phyloP scores from a whole-genome alignment of 2,329 filamentous ascomycete genomes.

The Parastagonospora nodorum region DNA sequence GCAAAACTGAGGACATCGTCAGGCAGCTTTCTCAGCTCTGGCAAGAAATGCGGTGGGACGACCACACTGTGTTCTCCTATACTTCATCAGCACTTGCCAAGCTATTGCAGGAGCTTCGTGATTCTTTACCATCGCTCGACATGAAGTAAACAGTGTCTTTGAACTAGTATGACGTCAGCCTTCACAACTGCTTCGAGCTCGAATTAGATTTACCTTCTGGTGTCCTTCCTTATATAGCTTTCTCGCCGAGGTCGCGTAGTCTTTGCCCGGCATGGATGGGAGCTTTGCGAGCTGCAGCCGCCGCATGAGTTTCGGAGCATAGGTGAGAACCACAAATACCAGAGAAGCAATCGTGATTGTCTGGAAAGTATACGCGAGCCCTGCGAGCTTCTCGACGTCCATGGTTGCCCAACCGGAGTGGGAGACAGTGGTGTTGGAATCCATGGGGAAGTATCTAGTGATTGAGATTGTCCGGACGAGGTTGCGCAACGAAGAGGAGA shows the following conservation, averaged over 20 bases:
- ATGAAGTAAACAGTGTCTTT: slow-evolving; percentile 20
- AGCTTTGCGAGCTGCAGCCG: slow-evolving; percentile 30
- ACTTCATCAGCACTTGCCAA: slow-evolving; percentile 10
- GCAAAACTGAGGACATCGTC: slow-evolving; percentile 42
- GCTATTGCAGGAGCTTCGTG: background rate
- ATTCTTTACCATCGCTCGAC: background rate
- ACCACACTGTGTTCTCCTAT: slow-evolving; percentile 32
- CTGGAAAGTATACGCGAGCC: slow-evolving; percentile 27
- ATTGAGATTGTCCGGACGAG: too few relatives aligned
- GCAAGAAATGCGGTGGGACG: slow-evolving; percentile 32
- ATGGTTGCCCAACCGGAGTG: slow-evolving; percentile 9
- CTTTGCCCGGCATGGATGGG: slow-evolving; percentile 28
- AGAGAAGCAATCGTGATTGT: slow-evolving; percentile 28
- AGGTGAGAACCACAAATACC: slow-evolving; percentile 27
- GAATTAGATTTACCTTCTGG: slow-evolving; percentile 19
- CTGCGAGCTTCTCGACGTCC: slow-evolving; percentile 22
- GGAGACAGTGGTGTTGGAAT: background rate
- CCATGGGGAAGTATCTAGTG: background rate
- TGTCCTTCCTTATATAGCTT: slow-evolving; percentile 36
- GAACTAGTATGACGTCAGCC: slow-evolving; percentile 28
- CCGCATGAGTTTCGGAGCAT: slow-evolving; percentile 27
- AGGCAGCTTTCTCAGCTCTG: slow-evolving; percentile 39
- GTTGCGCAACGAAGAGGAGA: too few relatives aligned
- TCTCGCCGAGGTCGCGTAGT: slow-evolving; percentile 27
- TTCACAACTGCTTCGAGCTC: background rate